Conservation (phyloP, 768 basidiomycete genomes). For the Cytidiella melzeri region DNA sequence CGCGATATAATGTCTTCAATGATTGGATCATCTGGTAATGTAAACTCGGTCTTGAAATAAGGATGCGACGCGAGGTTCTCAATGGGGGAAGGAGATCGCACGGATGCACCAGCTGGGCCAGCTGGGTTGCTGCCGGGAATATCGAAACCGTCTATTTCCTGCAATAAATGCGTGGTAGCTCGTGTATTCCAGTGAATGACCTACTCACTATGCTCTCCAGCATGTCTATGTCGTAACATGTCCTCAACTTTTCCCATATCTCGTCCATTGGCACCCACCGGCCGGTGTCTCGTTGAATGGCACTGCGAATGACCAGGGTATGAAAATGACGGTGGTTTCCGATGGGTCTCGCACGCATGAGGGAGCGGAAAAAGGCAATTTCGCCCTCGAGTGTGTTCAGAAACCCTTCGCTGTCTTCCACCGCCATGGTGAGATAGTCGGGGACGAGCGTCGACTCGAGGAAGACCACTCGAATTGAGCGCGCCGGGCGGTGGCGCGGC, state of each 20-base stretch:
- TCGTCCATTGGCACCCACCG: conserved; percentile 50
- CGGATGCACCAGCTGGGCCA: conserved; percentile 37
- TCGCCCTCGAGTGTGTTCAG: conserved; percentile 77
- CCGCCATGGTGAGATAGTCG: not conserved
- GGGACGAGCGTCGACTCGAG: not conserved
- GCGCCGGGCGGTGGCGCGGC: not conserved
- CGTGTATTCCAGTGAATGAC: not conserved
- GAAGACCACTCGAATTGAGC: not conserved
- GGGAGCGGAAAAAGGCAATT: conserved; percentile 77
- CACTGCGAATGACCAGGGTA: conserved; percentile 64
- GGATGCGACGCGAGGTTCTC: conserved; percentile 66
- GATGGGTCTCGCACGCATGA: conserved; percentile 77
- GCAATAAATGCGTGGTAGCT: conserved; percentile 1
- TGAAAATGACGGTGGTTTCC: conserved; percentile 83
- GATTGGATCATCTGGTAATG: conserved; percentile 51
- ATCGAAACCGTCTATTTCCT: conserved; percentile 41
- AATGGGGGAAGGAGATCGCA: conserved; percentile 62
- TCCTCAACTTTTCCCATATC: conserved; percentile 70
- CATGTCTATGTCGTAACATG: conserved; percentile 69
- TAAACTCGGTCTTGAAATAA: conserved; percentile 67
- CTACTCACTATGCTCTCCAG: conserved; percentile 58
- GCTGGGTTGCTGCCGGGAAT: conserved; percentile 23
- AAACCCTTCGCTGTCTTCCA: conserved; percentile 27
- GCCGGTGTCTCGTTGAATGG: conserved; percentile 68
- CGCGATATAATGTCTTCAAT: conserved; percentile 54